Evolutionary conservation across 495 filamentous ascomycete genomes (phyloP).

Genomic region (Penicillium lividum): DNA sequence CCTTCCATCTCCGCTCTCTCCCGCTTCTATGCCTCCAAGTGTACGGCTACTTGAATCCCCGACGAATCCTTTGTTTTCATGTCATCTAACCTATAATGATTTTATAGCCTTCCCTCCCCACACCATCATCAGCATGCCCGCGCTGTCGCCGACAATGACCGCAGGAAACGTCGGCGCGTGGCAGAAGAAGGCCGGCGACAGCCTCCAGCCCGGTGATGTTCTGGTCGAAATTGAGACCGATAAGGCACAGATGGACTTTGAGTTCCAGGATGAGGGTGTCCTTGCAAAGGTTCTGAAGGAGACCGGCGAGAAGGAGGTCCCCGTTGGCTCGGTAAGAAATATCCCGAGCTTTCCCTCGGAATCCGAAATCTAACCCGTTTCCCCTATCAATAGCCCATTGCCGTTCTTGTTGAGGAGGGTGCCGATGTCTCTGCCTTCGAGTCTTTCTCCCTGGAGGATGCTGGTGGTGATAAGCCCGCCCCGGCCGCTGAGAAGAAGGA

Average conservation of each 20-base stretch:
- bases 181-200: slow-evolving; percentile 95
- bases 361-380: slow-evolving; percentile 6
- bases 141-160: slow-evolving; percentile 96
- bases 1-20: slow-evolving; percentile 62
- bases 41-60: slow-evolving; percentile 45
- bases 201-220: slow-evolving; percentile 89
- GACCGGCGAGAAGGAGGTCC: slow-evolving; percentile 88
- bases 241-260: slow-evolving; percentile 99
- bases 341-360: slow-evolving; percentile 30
- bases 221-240: slow-evolving; percentile 99
- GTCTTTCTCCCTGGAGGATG: slow-evolving; percentile 83
- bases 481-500: slow-evolving; percentile 62
- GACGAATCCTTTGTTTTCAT: slow-evolving; percentile 7
- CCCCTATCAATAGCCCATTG: slow-evolving; percentile 72
- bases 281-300: slow-evolving; percentile 95
- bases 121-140: slow-evolving; percentile 95
- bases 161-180: slow-evolving; percentile 94
- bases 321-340: slow-evolving; percentile 85
- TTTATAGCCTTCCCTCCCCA: slow-evolving; percentile 81
- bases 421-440: slow-evolving; percentile 84
- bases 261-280: slow-evolving; percentile 97
- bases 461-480: slow-evolving; percentile 78
- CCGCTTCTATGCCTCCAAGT: slow-evolving; percentile 77
- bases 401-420: slow-evolving; percentile 89
- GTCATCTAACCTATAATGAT: slow-evolving; percentile 11